These are phyloP conservation scores for Galeopsis tetrahit DNA, from an alignment of 257 asterid genomes.

Conservation along the genomic window DNA sequence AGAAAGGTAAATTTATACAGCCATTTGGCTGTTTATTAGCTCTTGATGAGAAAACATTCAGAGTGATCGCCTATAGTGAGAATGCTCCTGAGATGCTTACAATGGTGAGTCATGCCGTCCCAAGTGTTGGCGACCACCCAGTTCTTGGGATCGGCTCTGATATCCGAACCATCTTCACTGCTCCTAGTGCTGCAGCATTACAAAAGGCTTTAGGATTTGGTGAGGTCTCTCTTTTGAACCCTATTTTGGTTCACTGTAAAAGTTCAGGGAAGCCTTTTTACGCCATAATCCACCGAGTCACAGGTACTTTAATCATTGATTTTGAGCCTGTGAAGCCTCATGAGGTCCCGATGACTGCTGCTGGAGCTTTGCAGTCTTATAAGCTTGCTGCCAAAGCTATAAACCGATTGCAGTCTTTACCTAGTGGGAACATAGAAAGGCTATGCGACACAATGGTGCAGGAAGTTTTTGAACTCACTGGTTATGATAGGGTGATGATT, in stretches of 20 bases:
- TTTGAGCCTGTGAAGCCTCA: slow-evolving; percentile 98
- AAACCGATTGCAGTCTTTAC: slow-evolving; percentile 82
- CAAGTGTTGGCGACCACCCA: slow-evolving; percentile 82
- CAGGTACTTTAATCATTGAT: slow-evolving; percentile 81
- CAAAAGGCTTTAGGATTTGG: slow-evolving; percentile 88
- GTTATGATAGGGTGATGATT: slow-evolving; percentile 91
- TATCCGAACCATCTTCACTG: slow-evolving; percentile 68
- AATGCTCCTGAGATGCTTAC: slow-evolving; percentile 93
- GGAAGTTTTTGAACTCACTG: slow-evolving; percentile 94
- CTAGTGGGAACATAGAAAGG: slow-evolving; percentile 83
- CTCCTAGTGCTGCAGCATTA: slow-evolving; percentile 79
- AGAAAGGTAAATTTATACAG: slow-evolving; percentile 76
- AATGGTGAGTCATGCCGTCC: slow-evolving; percentile 84
- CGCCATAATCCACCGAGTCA: slow-evolving; percentile 90
- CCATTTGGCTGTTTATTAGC: slow-evolving; percentile 89
- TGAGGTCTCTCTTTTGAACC: slow-evolving; percentile 88
- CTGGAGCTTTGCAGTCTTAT: slow-evolving; percentile 94
- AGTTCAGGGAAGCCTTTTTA: slow-evolving; percentile 95
- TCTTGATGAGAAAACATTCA: slow-evolving; percentile 75
- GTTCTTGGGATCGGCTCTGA: slow-evolving; percentile 77
- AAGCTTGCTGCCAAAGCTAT: slow-evolving; percentile 97
- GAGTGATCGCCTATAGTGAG: slow-evolving; percentile 80
- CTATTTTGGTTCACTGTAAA: slow-evolving; percentile 87
- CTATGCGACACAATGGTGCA: slow-evolving; percentile 91
- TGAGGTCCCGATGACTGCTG: slow-evolving; percentile 98